phyloP scores from a whole-genome alignment of 164 flowering plant species.

The Piper longum region DNA sequence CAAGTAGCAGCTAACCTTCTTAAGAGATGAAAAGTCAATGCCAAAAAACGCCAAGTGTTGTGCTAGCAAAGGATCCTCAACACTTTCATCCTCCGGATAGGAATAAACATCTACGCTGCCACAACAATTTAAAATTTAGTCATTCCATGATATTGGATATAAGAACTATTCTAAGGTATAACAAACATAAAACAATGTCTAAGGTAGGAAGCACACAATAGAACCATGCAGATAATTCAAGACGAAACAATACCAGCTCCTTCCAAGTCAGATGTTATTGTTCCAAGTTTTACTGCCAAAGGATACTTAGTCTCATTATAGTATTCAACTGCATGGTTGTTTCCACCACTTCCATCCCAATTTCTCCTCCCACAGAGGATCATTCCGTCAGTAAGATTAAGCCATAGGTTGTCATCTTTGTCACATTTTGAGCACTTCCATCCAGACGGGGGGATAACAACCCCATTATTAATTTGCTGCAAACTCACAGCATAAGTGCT shows the following conservation, averaged over 20 bases:
- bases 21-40: conserved; percentile 85
- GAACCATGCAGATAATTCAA: too few relatives aligned
- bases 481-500: conserved; percentile 62
- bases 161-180: neutral
- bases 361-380: conserved; percentile 93
- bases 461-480: conserved; percentile 65
- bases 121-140: conserved; percentile 18
- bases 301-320: conserved; percentile 69
- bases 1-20: conserved; percentile 45
- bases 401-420: conserved; percentile 87
- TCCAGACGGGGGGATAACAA: conserved; percentile 70
- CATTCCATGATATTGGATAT: neutral
- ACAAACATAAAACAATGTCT: neutral
- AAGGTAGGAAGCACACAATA: neutral
- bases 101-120: conserved; percentile 99
- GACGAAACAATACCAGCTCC: conserved; percentile 62
- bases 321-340: conserved; percentile 89
- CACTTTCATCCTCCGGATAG: conserved; percentile 95
- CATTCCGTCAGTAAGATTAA: conserved; percentile 89
- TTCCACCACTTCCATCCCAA: conserved; percentile 97
- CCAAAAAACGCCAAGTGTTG: conserved; percentile 95
- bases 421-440: conserved; percentile 95
- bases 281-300: conserved; percentile 95
- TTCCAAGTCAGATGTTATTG: conserved; percentile 88
- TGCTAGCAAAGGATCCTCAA: conserved; percentile 71